Evolutionary conservation across 257 asterid genomes (phyloP), one percentile per base, ranked within the genome.

Genomic region (Cruciata laevipes): DNA sequence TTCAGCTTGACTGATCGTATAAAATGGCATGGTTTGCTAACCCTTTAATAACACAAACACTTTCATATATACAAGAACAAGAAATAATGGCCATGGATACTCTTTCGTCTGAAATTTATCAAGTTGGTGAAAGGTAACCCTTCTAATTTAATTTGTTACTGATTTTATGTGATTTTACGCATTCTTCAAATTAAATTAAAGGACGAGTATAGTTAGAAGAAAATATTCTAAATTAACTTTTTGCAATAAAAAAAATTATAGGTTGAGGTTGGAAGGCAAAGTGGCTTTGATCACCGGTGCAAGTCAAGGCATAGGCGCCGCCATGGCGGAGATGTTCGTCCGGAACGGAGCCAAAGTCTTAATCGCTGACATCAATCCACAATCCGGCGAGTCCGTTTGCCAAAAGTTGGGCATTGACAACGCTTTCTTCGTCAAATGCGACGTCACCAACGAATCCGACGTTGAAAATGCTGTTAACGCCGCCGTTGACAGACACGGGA

Each of bases 211-310:
- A n/a, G n/a, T n/a, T n/a, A n/a, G n/a, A n/a, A n/a, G n/a, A n/a
- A n/a, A n/a, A n/a, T n/a, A n/a, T n/a, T n/a, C n/a, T n/a, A 38
- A 38, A 7, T 3, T 38, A 38, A 38, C 38, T 35, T 35, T 7
- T 38, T 38, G 13, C 0, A 7, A 10, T 0, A 10, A 38, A 38
- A 38, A 38, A 42, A 14, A 47, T 4, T 14, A 47, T 47, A 57
- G 42, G 24, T 35, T 37, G 30, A 83, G 87, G 67, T 74, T 85
- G 6, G 76, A 73, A 44, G 86, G 81, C 75, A 86, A 80, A 57
- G 87, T 86, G 56, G 89, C 87, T 55, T 63, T 83, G 1, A 75
- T 83, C 58, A 86, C 92, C 0, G 92, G 87, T 18, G 92, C 80
- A 0, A 87, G 84, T 17, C 79, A 83, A 42, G 89, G 92, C 55